Percentiles rank a stretch among this genome's conserved stretches.
Conservation (phyloP, 2,329 filamentous ascomycete genomes). For the Claviceps sp. region DNA sequence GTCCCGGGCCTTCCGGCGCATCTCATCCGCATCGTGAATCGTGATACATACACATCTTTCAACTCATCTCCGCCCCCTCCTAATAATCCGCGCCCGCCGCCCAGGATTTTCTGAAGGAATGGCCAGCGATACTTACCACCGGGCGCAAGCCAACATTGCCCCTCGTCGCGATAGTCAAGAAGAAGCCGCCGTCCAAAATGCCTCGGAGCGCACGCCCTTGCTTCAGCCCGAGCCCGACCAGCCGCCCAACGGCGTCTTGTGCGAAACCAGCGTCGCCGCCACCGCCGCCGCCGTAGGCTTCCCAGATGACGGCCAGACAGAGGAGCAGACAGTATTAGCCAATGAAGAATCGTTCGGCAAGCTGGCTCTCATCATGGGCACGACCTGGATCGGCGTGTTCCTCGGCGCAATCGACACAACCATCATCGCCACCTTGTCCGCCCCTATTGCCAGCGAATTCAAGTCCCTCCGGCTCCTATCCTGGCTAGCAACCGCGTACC, state of each 20-base stretch:
- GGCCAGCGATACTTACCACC: background rate
- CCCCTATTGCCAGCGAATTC: conserved; percentile 73
- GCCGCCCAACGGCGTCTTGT: background rate
- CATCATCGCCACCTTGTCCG: conserved; percentile 74
- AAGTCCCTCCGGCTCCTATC: conserved; percentile 68
- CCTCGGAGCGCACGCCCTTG: conserved; percentile 5
- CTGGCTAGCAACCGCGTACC: conserved; percentile 78
- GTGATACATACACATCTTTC: too few relatives aligned
- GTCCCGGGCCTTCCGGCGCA: too few relatives aligned
- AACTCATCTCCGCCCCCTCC: too few relatives aligned
- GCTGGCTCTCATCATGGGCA: conserved; percentile 40
- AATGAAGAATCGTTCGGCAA: conserved; percentile 33
- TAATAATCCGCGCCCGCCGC: background rate
- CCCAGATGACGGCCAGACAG: conserved; percentile 5
- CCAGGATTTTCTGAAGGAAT: too few relatives aligned
- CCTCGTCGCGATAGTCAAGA: background rate
- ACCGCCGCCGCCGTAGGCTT: conserved; percentile 5
- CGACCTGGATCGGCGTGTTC: conserved; percentile 47
- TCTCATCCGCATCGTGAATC: too few relatives aligned
- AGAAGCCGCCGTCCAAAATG: background rate
- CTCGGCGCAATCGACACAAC: conserved; percentile 59
- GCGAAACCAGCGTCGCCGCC: too few relatives aligned
- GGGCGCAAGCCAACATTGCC: background rate
- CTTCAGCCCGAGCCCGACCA: conserved; percentile 1
- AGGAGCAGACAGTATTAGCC: conserved; percentile 34